Base-by-base conservation (phyloP, 192 early-diverging fungal genomes). In the Backusella circina region DNA sequence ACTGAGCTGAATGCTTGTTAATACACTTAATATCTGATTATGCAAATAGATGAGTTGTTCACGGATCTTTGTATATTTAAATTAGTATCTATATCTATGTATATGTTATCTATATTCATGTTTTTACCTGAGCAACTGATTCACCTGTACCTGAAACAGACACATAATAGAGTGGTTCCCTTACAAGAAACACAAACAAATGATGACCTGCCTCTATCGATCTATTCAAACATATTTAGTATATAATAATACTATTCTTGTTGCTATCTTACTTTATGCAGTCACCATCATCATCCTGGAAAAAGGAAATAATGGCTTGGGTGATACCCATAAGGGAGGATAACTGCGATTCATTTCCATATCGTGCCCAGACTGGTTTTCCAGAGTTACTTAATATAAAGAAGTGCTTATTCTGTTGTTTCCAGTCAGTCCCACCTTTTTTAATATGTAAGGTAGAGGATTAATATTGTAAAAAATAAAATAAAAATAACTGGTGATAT, bases 371-470 rank as follows among this genome's bases (percentile, higher is more conserved):
- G 6, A 99, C 93, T 12, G 97, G 96, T 81, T 99, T 99, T 18
- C 97, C 97, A 3, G 95, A 93, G 75, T 88, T 93, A 84, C 93
- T 94, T 15, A 99, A 86, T 7, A 99, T 92, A 75, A 99, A 94
- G 72, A 96, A 96, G 75, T 99, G 96, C 72, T 94, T 95, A 33
- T 86, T 84, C 41, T 90, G 90, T 15, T 75, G 78, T n/a, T n/a
- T n/a, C n/a, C n/a, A n/a, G n/a, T n/a, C n/a, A n/a, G n/a, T n/a
- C n/a, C n/a, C n/a, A n/a, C n/a, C n/a, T n/a, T n/a, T n/a, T n/a
- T n/a, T n/a, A n/a, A n/a, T n/a, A n/a, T n/a, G n/a, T n/a, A n/a
- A n/a, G n/a, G n/a, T n/a, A n/a, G n/a, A n/a, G n/a, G n/a, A n/a
- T n/a, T n/a, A n/a, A n/a, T n/a, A n/a, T n/a, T n/a, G n/a, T n/a